phyloP scores from a whole-genome alignment of 108 stramenopile genomes.

The Skeletonema menzelii region DNA sequence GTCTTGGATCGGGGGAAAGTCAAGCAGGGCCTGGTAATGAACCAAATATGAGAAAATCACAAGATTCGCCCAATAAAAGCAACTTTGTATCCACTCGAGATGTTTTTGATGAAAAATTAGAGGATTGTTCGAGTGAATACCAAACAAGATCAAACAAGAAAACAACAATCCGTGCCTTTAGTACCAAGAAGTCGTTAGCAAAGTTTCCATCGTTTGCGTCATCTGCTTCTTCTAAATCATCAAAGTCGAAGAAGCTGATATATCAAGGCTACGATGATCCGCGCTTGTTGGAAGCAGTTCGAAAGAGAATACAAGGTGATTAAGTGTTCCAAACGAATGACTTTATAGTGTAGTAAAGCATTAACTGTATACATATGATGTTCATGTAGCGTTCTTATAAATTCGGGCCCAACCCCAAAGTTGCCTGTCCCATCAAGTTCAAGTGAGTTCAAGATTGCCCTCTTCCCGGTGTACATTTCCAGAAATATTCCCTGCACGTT shows the following conservation, averaged over 20 bases:
- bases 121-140: background rate
- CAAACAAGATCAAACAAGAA: conserved; percentile 2
- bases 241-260: background rate
- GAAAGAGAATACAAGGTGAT: background rate
- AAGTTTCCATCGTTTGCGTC: conserved; percentile 16
- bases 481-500: background rate
- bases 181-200: conserved; percentile 6
- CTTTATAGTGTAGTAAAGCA: background rate
- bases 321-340: background rate
- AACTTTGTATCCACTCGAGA: background rate
- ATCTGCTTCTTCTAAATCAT: background rate
- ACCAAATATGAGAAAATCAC: background rate
- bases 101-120: background rate
- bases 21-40: background rate
- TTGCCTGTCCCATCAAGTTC: background rate
- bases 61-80: background rate
- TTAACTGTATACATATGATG: too few relatives aligned
- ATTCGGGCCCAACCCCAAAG: too few relatives aligned
- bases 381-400: background rate
- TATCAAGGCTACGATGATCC: background rate
- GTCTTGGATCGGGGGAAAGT: background rate
- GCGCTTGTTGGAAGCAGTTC: background rate
- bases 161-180: conserved; percentile 10
- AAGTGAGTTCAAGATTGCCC: background rate
- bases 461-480: background rate